Evolutionary conservation across 495 filamentous ascomycete genomes (phyloP).

Genomic region (Niebla homalea): DNA sequence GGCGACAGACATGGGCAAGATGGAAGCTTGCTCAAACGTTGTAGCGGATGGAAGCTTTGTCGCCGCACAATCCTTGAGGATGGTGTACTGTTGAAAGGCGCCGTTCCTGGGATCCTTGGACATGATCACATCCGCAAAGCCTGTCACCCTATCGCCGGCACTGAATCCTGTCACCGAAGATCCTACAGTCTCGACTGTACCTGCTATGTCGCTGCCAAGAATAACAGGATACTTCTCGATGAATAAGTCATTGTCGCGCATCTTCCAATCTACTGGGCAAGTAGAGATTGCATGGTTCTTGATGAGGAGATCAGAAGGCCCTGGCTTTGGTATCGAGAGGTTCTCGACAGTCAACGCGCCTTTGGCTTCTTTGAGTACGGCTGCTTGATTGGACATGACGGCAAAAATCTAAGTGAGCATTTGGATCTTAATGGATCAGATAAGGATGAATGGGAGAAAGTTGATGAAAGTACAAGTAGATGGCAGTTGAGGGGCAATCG

Average conservation of each 20-base stretch:
- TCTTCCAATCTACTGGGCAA: constrained; percentile 28
- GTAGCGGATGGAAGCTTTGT: constrained; percentile 27
- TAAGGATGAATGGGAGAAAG: background rate
- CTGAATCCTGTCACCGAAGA: constrained; percentile 27
- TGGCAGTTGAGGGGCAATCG: no score
- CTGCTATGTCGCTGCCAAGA: constrained; percentile 31
- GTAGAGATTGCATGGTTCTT: constrained; percentile 25
- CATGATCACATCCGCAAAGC: constrained; percentile 12
- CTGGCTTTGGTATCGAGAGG: constrained; percentile 20
- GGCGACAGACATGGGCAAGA: constrained; percentile 27
- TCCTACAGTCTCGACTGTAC: constrained; percentile 31
- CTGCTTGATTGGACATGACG: constrained; percentile 17
- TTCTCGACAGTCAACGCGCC: constrained; percentile 10
- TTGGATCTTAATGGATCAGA: background rate
- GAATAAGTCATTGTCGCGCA: constrained; percentile 11
- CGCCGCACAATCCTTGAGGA: constrained; percentile 18
- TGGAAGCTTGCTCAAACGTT: constrained; percentile 28
- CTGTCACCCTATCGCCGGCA: constrained; percentile 32
- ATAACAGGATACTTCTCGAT: constrained; percentile 25
- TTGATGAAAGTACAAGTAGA: no score
- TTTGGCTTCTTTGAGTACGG: constrained; percentile 8
- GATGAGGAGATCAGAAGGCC: constrained; percentile 24
- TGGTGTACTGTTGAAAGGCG: constrained; percentile 23
- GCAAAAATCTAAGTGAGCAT: background rate
- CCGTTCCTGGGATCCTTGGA: constrained; percentile 16